These are phyloP conservation scores for Kwoniella bestiolae DNA, from an alignment of 768 basidiomycete species.

Conservation along the genomic window DNA sequence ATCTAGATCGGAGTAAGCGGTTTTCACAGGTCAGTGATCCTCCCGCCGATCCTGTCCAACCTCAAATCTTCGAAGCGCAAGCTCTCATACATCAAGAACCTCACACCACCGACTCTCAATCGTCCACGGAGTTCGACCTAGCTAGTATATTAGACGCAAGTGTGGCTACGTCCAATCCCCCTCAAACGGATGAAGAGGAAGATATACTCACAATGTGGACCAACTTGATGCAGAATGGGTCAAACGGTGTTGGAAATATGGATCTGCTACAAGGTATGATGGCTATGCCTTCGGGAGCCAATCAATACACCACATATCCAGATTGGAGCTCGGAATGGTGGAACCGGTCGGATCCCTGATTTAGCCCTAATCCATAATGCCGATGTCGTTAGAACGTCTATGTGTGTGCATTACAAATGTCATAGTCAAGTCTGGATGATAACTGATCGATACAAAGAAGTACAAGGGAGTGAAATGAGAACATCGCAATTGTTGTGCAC, in stretches of 20 bases:
- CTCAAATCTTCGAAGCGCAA: background rate
- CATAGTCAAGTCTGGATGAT: too few species aligned
- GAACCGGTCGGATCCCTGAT: background rate
- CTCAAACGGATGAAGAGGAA: conserved; percentile 1
- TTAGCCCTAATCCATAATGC: too few species aligned
- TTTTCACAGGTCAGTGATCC: background rate
- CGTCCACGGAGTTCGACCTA: conserved; percentile 1
- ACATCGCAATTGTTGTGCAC: too few species aligned
- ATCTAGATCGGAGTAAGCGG: background rate
- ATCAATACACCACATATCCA: conserved; percentile 6
- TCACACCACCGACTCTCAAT: background rate
- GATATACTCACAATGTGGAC: background rate
- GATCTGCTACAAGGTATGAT: conserved; percentile 34
- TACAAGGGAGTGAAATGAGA: too few species aligned
- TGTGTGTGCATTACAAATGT: too few species aligned
- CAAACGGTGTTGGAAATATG: conserved; percentile 13
- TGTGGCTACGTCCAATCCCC: background rate
- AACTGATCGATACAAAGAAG: too few species aligned
- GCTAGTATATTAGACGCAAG: background rate
- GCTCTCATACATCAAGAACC: background rate
- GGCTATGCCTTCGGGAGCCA: conserved; percentile 26
- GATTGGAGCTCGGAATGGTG: conserved; percentile 19
- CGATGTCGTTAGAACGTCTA: too few species aligned
- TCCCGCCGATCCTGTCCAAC: background rate
- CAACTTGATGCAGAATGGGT: conserved; percentile 11